These are phyloP conservation scores for Carex myosuroides DNA, from an alignment of 176 grass and related monocot species.

Conservation along the genomic window DNA sequence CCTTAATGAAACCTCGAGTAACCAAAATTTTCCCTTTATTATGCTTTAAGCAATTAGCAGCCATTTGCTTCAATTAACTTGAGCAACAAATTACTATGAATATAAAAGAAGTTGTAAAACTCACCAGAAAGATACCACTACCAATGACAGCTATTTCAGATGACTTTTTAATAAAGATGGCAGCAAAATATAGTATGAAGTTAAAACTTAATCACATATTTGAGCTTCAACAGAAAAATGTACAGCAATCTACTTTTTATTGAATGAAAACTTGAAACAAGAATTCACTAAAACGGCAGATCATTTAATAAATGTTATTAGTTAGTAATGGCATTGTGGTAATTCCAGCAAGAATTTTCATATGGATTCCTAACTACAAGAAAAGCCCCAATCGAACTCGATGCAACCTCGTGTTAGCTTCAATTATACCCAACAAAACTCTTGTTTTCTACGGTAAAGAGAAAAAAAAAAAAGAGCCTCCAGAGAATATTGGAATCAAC, in stretches of 20 bases:
- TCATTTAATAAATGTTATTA: background rate
- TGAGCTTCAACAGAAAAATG: background rate
- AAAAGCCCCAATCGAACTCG: background rate
- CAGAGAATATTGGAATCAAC: background rate
- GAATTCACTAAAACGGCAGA: background rate
- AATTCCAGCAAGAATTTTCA: background rate
- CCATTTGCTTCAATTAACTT: background rate
- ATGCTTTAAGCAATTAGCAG: background rate
- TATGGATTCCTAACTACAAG: background rate
- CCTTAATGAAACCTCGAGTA: background rate
- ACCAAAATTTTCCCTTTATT: background rate
- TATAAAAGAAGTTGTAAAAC: background rate
- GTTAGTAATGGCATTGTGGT: background rate
- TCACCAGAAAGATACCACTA: background rate
- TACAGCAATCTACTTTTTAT: background rate
- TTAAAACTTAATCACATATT: background rate
- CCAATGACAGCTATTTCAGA: background rate
- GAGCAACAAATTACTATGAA: background rate
- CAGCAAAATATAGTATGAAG: background rate
- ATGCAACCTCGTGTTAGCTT: background rate
- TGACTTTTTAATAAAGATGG: background rate
- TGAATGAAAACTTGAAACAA: background rate
- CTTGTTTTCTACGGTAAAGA: background rate
- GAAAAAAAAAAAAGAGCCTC: background rate
- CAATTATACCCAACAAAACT: background rate